These are phyloP conservation scores for Paramecium octaurelia DNA, from an alignment of 73 alveolate genomes.

Conservation along the genomic window DNA sequence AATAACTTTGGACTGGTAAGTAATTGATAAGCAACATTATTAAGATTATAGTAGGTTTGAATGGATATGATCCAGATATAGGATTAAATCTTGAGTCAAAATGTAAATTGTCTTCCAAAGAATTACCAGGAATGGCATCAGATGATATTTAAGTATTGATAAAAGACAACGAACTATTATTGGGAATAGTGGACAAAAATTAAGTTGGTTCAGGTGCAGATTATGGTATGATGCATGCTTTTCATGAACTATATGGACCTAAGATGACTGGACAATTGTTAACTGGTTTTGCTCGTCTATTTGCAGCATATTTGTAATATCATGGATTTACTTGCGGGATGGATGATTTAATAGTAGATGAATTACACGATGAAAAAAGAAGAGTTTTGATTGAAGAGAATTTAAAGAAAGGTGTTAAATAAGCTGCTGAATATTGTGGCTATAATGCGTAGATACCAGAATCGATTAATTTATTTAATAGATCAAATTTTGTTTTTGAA, in stretches of 20 bases:
- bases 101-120: slow-evolving; percentile 63
- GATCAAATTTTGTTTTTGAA: slow-evolving; percentile 54
- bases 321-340: slow-evolving; percentile 97
- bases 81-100: slow-evolving; percentile 86
- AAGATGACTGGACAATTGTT: slow-evolving; percentile 92
- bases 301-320: slow-evolving; percentile 83
- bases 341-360: slow-evolving; percentile 88
- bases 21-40: slow-evolving; percentile 86
- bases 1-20: slow-evolving; percentile 93
- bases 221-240: slow-evolving; percentile 95
- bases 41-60: slow-evolving; percentile 78
- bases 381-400: slow-evolving; percentile 79
- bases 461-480: slow-evolving; percentile 57
- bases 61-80: slow-evolving; percentile 65
- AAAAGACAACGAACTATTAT: slow-evolving; percentile 86
- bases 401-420: slow-evolving; percentile 81
- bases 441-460: slow-evolving; percentile 68
- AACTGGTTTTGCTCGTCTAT: slow-evolving; percentile 91
- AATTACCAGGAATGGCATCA: slow-evolving; percentile 54
- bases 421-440: slow-evolving; percentile 89
- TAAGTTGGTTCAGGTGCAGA: slow-evolving; percentile 93
- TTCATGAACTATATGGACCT: slow-evolving; percentile 96
- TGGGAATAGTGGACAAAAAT: slow-evolving; percentile 94
- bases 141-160: slow-evolving; percentile 74
- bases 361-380: slow-evolving; percentile 81